These are phyloP conservation scores for Coemansia pectinata DNA, from an alignment of 192 early-diverging fungal genomes.

Conservation along the genomic window DNA sequence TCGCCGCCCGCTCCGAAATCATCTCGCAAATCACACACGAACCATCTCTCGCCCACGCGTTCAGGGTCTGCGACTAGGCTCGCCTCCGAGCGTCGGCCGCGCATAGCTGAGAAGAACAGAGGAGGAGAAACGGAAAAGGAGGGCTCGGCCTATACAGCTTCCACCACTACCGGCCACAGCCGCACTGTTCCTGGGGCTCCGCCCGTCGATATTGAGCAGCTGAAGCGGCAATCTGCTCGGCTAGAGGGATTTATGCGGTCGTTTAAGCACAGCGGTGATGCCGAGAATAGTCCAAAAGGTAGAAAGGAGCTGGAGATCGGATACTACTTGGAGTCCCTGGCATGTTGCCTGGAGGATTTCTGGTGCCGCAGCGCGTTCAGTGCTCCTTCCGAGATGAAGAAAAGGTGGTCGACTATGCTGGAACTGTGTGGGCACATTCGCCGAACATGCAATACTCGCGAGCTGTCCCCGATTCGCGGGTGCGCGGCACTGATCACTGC, in stretches of 20 bases:
- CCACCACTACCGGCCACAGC: not conserved
- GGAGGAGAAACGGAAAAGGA: not conserved
- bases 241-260: slow-evolving; percentile 36
- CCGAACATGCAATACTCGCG: slow-evolving; percentile 15
- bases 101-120: not conserved
- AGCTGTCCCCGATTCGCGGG: slow-evolving; percentile 26
- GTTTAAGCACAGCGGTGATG: slow-evolving; percentile 48
- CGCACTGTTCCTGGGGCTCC: not conserved
- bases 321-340: slow-evolving; percentile 47
- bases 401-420: slow-evolving; percentile 46
- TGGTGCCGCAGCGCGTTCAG: slow-evolving; percentile 35
- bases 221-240: slow-evolving; percentile 28
- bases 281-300: slow-evolving; percentile 28
- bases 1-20: not conserved
- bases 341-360: slow-evolving; percentile 50
- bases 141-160: not conserved
- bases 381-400: slow-evolving; percentile 26
- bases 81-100: not conserved
- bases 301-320: slow-evolving; percentile 33
- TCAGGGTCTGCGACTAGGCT: slow-evolving; percentile 1
- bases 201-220: slow-evolving; percentile 20
- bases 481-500: slow-evolving; percentile 34
- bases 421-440: slow-evolving; percentile 37
- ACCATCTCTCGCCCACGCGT: not conserved
- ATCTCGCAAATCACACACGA: not conserved